Base-by-base conservation (phyloP, 2,329 filamentous ascomycete species). In the Ceratocystis lukuohia region DNA sequence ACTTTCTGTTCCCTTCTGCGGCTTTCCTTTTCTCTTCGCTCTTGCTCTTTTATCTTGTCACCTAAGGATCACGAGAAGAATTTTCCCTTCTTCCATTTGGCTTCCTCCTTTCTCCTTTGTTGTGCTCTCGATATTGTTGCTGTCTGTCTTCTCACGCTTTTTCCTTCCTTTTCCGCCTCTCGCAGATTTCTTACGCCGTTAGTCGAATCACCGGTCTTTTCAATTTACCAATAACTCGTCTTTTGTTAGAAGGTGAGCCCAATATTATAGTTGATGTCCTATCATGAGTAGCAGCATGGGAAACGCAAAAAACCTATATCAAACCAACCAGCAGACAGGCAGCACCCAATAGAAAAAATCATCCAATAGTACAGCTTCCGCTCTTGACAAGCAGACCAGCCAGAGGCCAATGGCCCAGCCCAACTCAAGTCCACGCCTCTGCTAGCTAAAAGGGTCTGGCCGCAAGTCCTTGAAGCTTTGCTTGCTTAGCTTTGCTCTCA, bases 11-110 rank as follows among this genome's bases (percentile, higher is more conserved):
- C 25, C 41, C 20, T 48, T 59, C 53, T 44, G 56, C 17, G 20
- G 22, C 50, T 33, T 59, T 45, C 41, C 64, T 62, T 44, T 61
- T 33, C 25, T 41, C 41, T 44, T 20, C 33, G 12, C 30, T 66
- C 46, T 53, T 20, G 22, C 28, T 30, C 15, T 62, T 46, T 56
- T 56, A 57, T 66, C 48, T 66, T 66, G 33, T 61, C 63, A 30
- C 56, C 56, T 37, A 30, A 59, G 56, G 56, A 59, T 59, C 56
- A 20, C 56, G 33, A 37, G 56, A 59, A 59, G 28, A 59, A 57
- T 56, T 25, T 53, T 56, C 45, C 46, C n/a, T 66, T 63, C 46
- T 30, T 62, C 7, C 17, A 45, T 63, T 30, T 7, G 10, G 1
- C 22, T 45, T 66, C 45, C 15, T 44, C 33, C 57, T 33, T 48